Conservation (phyloP, 2,329 filamentous ascomycete species). For the Microascus cirrosus region DNA sequence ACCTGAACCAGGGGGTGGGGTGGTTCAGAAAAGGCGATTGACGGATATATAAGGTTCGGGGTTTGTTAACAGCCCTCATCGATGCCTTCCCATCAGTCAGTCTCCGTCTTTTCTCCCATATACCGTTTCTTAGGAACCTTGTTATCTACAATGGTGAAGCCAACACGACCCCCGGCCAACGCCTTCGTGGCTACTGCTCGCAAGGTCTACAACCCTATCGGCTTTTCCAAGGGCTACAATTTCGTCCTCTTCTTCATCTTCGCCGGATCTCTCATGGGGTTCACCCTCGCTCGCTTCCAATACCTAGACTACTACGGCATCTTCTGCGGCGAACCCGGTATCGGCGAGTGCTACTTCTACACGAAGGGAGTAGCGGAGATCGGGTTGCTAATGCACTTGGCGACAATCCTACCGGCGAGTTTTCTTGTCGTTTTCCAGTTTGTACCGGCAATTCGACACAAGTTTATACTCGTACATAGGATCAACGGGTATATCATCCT, state of each 20-base stretch:
- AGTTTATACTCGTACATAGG: constrained; percentile 39
- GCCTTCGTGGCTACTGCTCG: constrained; percentile 11
- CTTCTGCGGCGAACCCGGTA: constrained; percentile 14
- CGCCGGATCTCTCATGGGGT: constrained; percentile 29
- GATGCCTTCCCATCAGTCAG: not conserved
- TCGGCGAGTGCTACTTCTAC: constrained; percentile 31
- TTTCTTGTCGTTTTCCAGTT: constrained; percentile 34
- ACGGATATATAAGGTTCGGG: not conserved
- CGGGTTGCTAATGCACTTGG: constrained; percentile 32
- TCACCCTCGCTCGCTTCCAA: constrained; percentile 31
- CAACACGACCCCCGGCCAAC: constrained; percentile 8
- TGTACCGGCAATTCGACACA: constrained; percentile 31
- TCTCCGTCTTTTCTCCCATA: not conserved
- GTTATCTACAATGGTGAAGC: not conserved
- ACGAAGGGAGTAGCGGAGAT: constrained; percentile 14
- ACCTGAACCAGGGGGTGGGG: too few species aligned
- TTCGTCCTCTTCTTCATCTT: constrained; percentile 20
- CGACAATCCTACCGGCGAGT: constrained; percentile 26
- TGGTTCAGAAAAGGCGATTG: not conserved
- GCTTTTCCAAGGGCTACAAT: constrained; percentile 12
- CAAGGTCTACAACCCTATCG: constrained; percentile 11
- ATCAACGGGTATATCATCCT: constrained; percentile 45
- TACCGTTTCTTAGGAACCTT: not conserved
- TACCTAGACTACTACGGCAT: constrained; percentile 33
- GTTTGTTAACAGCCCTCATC: not conserved